Base-by-base conservation (phyloP, 2,329 filamentous ascomycete species). In the Neopestalotiopsis rosae region DNA sequence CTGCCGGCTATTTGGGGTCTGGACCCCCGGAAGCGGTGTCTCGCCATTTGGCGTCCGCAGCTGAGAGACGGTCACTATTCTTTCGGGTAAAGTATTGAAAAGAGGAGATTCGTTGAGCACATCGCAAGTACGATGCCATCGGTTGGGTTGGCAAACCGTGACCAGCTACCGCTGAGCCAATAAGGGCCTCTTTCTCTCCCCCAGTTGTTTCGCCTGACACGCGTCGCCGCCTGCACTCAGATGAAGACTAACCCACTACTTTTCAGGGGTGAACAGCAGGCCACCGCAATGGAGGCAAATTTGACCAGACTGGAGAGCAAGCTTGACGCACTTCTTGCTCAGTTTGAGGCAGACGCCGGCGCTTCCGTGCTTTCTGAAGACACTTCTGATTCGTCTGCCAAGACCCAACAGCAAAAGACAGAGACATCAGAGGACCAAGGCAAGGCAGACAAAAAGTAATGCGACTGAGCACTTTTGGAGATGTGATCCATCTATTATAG, bases 261-360 rank as follows among this genome's bases (percentile, higher is more conserved):
- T 28, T 4, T 61, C 57, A 79, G 77, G 72, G 77, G 78, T 56
- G 78, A 79, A 69, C 76, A 76, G 67, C 75, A 77, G 65, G 78
- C 77, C 45, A 69, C 76, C 12, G 76, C 76, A 61, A 70, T 79
- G 42, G 78, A 79, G 68, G 75, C 76, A 49, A 76, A 74, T 52
- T 73, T 79, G 59, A 71, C 77, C 56, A 76, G 67, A 52, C 72
- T 79, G 13, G 77, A 79, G 69, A 74, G 67, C 69, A 79, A 74
- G 63, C 76, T 79, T 24, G 77, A 79, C 66, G 77, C 75, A 17
- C 68, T 79, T n/a, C 69, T 79, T 20, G 77, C 76, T 52, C 74
- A 75, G 14, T 70, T 79, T 45, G 78, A 79, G 62, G 69, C 58
- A 14, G 69, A 63, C 6, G 42, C 66, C 58, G 67, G 57, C 17